A percentile compares a stretch with the other conserved stretches of the same genome.
Evolutionary conservation across 352 stramenopile genomes (phyloP).

Genomic region (Salisapilia sapeloensis): DNA sequence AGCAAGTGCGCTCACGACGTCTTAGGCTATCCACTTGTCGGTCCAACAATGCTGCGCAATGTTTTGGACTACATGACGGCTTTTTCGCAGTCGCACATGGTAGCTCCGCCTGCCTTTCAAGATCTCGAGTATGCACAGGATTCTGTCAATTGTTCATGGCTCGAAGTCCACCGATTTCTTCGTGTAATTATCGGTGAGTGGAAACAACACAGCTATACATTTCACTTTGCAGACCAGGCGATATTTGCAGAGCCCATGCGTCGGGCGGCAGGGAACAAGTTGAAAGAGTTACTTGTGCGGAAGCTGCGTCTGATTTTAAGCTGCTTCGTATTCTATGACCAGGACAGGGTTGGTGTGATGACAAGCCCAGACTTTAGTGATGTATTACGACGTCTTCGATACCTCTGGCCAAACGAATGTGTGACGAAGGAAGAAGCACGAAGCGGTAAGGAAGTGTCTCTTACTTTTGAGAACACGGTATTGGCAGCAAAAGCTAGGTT

Average conservation of each 20-base stretch:
- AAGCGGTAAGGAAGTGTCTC: constrained; percentile 10
- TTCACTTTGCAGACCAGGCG: constrained; percentile 23
- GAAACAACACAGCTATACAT: constrained; percentile 40
- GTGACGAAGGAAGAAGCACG: constrained; percentile 16
- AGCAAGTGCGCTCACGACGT: constrained; percentile 53
- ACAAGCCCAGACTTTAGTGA: constrained; percentile 49
- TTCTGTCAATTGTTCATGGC: constrained; percentile 10
- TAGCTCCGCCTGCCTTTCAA: no score
- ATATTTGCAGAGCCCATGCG: constrained; percentile 25
- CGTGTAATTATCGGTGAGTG: constrained; percentile 46
- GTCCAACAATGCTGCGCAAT: constrained; percentile 32
- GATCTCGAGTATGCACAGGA: constrained; percentile 1
- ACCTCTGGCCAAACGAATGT: constrained; percentile 39
- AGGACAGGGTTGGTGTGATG: constrained; percentile 31
- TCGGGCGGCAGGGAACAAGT: constrained; percentile 4
- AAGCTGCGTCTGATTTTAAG: constrained; percentile 47
- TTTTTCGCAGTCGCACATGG: constrained; percentile 22
- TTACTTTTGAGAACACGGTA: constrained; percentile 37
- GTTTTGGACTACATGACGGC: constrained; percentile 30
- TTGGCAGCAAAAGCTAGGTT: constrained; percentile 25
- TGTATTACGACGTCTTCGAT: constrained; percentile 32
- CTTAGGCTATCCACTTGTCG: constrained; percentile 49
- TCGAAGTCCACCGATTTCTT: constrained; percentile 56
- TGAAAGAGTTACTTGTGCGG: constrained; percentile 10
- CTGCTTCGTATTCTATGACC: constrained; percentile 59